Conservation (phyloP, 2,329 filamentous ascomycete species). For the Lachnellula subtilissima region DNA sequence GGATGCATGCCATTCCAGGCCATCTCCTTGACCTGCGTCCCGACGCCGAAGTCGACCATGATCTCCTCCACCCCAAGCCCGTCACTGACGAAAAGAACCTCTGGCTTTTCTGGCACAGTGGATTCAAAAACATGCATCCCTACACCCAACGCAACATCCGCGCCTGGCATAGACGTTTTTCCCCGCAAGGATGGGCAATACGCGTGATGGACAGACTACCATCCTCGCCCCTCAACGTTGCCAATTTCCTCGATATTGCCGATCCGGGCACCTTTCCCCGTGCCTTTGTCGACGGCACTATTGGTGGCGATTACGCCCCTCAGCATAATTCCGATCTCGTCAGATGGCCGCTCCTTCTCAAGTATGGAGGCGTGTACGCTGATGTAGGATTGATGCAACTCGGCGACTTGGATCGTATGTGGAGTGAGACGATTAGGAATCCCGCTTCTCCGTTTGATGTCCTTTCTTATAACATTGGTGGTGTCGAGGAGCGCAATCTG, state of each 20-base stretch:
- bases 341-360: slow-evolving; percentile 50
- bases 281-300: slow-evolving; percentile 45
- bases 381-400: slow-evolving; percentile 55
- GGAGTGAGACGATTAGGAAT: slow-evolving; percentile 45
- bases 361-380: slow-evolving; percentile 53
- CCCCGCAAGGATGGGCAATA: slow-evolving; percentile 47
- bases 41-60: slow-evolving; percentile 42
- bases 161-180: slow-evolving; percentile 49
- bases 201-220: slow-evolving; percentile 45
- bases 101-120: slow-evolving; percentile 55
- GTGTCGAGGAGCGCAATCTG: slow-evolving; percentile 33
- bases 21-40: slow-evolving; percentile 41
- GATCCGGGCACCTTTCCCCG: slow-evolving; percentile 42
- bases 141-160: slow-evolving; percentile 50
- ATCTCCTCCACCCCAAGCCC: slow-evolving; percentile 37
- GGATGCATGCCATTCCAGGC: slow-evolving; percentile 38
- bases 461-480: slow-evolving; percentile 41
- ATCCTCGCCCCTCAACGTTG: slow-evolving; percentile 43
- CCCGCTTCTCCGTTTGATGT: slow-evolving; percentile 43
- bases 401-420: slow-evolving; percentile 50
- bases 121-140: slow-evolving; percentile 44
- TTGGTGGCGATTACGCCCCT: slow-evolving; percentile 44
- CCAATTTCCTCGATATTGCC: slow-evolving; percentile 43
- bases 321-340: slow-evolving; percentile 57
- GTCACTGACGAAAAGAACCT: slow-evolving; percentile 46